Evolutionary conservation across 164 flowering plant genomes (phyloP).

Genomic region (Berberis vulgaris): DNA sequence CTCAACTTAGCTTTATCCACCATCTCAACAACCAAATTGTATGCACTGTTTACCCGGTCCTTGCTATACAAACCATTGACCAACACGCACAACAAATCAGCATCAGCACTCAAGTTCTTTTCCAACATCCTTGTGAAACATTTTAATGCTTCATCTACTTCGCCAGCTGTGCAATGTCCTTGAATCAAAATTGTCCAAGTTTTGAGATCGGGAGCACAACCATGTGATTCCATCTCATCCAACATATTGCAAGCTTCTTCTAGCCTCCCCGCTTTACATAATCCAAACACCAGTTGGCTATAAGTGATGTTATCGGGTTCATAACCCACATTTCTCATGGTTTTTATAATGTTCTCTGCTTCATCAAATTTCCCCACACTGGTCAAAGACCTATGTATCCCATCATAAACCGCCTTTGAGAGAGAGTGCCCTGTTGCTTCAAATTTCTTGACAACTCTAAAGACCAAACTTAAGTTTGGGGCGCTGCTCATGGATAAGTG

Average conservation of each 20-base stretch:
- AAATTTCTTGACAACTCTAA: constrained; percentile 53
- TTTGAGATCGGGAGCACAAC: constrained; percentile 78
- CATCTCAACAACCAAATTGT: constrained; percentile 52
- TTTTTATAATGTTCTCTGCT: constrained; percentile 52
- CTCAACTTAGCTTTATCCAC: constrained; percentile 32
- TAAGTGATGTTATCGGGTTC: constrained; percentile 78
- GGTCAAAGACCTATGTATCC: constrained; percentile 67
- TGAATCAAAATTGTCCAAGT: constrained; percentile 91
- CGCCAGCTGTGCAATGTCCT: constrained; percentile 59
- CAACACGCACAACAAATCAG: constrained; percentile 65
- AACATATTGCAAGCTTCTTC: constrained; percentile 62
- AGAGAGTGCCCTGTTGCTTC: constrained; percentile 46
- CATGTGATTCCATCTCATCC: constrained; percentile 66
- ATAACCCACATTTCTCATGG: constrained; percentile 64
- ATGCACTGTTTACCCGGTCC: constrained; percentile 44
- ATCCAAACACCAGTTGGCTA: constrained; percentile 76
- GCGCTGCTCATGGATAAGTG: constrained; percentile 21
- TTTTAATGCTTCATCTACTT: constrained; percentile 52
- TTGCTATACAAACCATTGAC: constrained; percentile 48
- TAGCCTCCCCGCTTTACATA: constrained; percentile 55
- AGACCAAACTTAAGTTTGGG: constrained; percentile 55
- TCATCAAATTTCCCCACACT: constrained; percentile 66
- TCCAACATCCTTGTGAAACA: constrained; percentile 66
- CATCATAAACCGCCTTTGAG: constrained; percentile 66
- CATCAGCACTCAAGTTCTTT: constrained; percentile 56